phyloP scores from a whole-genome alignment of 2,329 filamentous ascomycete species.

The Gyromitra esculenta region DNA sequence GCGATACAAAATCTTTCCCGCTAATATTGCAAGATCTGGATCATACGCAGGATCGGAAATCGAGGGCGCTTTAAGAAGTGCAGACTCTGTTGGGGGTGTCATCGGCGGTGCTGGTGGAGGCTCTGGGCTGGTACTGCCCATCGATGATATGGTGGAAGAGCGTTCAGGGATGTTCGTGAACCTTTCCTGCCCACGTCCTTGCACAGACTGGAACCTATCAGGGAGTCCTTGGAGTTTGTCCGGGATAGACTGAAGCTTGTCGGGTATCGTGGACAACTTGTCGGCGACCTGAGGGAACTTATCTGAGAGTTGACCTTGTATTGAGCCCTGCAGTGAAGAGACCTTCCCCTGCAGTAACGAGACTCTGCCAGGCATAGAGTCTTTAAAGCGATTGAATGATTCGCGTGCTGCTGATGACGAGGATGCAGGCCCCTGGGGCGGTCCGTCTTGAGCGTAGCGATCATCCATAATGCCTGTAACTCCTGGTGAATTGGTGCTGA shows the following conservation, averaged over 20 bases:
- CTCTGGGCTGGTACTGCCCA: slow-evolving; percentile 1
- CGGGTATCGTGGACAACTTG: slow-evolving; percentile 33
- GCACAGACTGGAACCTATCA: slow-evolving; percentile 9
- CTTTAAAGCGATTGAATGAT: slow-evolving; percentile 48
- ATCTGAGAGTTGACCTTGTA: slow-evolving; percentile 42
- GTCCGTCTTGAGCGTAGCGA: slow-evolving; percentile 40
- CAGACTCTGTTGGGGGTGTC: slow-evolving; percentile 19
- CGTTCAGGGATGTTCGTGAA: slow-evolving; percentile 11
- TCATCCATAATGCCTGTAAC: slow-evolving; percentile 27
- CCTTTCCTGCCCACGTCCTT: slow-evolving; percentile 30
- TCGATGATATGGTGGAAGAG: neutral
- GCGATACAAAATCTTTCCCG: slow-evolving; percentile 67
- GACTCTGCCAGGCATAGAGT: slow-evolving; percentile 43
- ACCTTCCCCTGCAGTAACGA: slow-evolving; percentile 32
- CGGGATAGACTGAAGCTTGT: slow-evolving; percentile 35
- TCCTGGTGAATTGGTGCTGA: neutral
- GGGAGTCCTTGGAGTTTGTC: slow-evolving; percentile 28
- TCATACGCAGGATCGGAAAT: slow-evolving; percentile 64
- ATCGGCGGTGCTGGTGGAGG: neutral
- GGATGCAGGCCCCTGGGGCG: slow-evolving; percentile 25
- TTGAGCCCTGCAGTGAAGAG: slow-evolving; percentile 20
- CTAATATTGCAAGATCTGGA: slow-evolving; percentile 63
- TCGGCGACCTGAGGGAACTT: slow-evolving; percentile 45
- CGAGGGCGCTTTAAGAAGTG: slow-evolving; percentile 59
- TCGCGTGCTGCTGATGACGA: slow-evolving; percentile 36